These are phyloP conservation scores for Carex cristatella DNA, from an alignment of 176 grass and related monocot genomes.

Conservation along the genomic window DNA sequence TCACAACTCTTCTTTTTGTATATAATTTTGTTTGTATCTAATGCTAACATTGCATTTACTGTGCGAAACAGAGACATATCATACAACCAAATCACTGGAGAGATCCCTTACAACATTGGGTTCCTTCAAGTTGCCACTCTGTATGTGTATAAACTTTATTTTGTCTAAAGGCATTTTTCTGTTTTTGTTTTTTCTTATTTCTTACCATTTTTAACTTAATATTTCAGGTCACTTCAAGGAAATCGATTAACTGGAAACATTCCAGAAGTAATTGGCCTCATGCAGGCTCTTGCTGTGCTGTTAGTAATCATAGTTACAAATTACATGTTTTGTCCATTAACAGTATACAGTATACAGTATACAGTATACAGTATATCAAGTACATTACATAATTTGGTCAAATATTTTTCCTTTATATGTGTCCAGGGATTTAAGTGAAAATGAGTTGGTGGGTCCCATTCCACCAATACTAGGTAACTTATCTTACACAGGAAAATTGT, in stretches of 20 bases:
- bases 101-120: conserved; percentile 98
- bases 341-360: no score
- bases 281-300: conserved; percentile 99
- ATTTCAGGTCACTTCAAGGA: conserved; percentile 86
- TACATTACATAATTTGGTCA: background rate
- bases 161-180: background rate
- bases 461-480: conserved; percentile 93
- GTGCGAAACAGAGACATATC: conserved; percentile 79
- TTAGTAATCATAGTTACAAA: conserved; percentile 34
- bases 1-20: background rate
- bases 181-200: background rate
- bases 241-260: conserved; percentile 82
- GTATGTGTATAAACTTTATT: conserved; percentile 36
- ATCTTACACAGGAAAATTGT: conserved; percentile 99
- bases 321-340: background rate
- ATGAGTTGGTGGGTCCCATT: conserved; percentile 78
- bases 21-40: background rate
- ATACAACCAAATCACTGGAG: conserved; percentile 94
- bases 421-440: conserved; percentile 87
- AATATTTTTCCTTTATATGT: background rate
- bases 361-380: background rate
- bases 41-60: background rate
- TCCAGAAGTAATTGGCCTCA: conserved; percentile 97
- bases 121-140: conserved; percentile 99
- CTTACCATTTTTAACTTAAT: conserved; percentile 16